These are phyloP conservation scores for Yarrowia divulgata DNA, from an alignment of 805 yeast genomes.

Conservation along the genomic window DNA sequence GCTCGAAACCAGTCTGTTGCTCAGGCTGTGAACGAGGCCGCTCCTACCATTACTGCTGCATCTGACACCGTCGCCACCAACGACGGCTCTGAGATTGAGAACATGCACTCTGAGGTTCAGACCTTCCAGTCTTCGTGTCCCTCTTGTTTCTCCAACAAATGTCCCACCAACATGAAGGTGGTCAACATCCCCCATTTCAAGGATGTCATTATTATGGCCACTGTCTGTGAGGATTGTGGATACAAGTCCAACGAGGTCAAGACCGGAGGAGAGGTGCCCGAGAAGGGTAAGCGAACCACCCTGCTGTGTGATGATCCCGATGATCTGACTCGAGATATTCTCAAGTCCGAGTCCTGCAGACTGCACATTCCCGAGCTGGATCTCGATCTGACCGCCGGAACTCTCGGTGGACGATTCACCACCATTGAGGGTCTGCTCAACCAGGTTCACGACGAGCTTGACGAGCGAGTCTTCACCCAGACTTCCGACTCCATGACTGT, in stretches of 20 bases:
- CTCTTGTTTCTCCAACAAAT: conserved; percentile 71
- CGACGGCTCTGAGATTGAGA: conserved; percentile 82
- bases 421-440: conserved; percentile 91
- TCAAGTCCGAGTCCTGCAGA: conserved; percentile 94
- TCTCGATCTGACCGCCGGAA: conserved; percentile 92
- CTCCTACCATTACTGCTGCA: conserved; percentile 49
- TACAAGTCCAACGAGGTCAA: conserved; percentile 97
- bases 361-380: conserved; percentile 83
- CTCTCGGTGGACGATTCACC: conserved; percentile 97
- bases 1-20: conserved; percentile 49
- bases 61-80: conserved; percentile 44
- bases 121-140: conserved; percentile 93
- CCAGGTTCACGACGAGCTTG: conserved; percentile 90
- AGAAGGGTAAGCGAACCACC: conserved; percentile 75
- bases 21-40: conserved; percentile 46
- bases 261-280: conserved; percentile 97
- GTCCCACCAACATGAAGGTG: conserved; percentile 95
- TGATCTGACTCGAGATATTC: conserved; percentile 91
- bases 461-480: conserved; percentile 80
- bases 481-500: conserved; percentile 92
- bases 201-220: conserved; percentile 95
- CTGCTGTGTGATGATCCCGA: conserved; percentile 84
- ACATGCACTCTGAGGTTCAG: conserved; percentile 88
- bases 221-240: conserved; percentile 91
- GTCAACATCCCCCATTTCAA: conserved; percentile 97